Evolutionary conservation across 768 basidiomycete genomes (phyloP), one percentile per base, ranked within the genome.

Genomic region (Mycena amicta): DNA sequence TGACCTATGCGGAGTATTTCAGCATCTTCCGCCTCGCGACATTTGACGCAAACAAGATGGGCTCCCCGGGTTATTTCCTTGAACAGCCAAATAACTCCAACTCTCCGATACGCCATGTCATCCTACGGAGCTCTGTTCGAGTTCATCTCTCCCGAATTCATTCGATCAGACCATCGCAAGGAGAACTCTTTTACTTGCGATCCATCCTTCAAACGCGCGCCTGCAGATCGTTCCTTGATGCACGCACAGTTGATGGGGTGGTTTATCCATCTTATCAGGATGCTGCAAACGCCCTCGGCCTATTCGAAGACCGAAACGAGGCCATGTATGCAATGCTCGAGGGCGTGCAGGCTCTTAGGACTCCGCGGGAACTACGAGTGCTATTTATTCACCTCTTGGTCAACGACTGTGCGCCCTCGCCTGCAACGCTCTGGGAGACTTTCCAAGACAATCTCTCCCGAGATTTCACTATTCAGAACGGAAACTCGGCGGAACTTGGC

Each of bases 311-410:
- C n/a, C n/a, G n/a, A n/a, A n/a, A n/a, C n/a, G n/a, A n/a, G n/a
- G 64, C 65, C 6, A 55, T 39, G 2, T 62, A 64, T 54, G 71
- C 78, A 0, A 62, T 81, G 16, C 29, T 55, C 2, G 78, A 81
- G 50, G 77, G 73, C 1, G 57, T 79, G 0, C 47, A 64, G 4
- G 57, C 59, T 2, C 62, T 74, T 2, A 53, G 62, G 3, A 75
- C 77, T 0, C 79, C 77, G 0, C 50, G 56, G 2, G 76, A 80
- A 56, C 66, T 81, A 0, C 73, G 74, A 1, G 50, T 71, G 27
- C 70, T 80, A 2, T 77, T 80, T 62, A 68, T 72, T 20, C 70
- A 77, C 49, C 57, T 79, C 2, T 55, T 78, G 1, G 62, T 74
- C 37, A 72, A 80, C 31, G 68, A 72, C 28, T 70, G 68, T 40